A percentile compares a stretch with the other conserved stretches of the same genome.
Evolutionary conservation across 2,329 filamentous ascomycete species (phyloP).

Genomic region (Aspergillus hortae): DNA sequence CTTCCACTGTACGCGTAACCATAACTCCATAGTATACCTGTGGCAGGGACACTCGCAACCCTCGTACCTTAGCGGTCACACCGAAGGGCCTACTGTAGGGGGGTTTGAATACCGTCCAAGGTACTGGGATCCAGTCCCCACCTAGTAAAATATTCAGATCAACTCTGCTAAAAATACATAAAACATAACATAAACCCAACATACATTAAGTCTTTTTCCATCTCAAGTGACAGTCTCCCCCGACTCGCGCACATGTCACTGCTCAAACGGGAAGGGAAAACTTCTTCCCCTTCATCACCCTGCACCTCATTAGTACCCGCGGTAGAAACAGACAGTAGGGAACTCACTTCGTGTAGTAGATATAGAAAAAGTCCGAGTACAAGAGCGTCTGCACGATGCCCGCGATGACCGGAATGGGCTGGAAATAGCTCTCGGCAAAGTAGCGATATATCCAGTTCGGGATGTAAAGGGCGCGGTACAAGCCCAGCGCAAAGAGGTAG

Average conservation of each 20-base stretch:
- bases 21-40: no score
- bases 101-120: no score
- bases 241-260: background rate
- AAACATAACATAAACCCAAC: no score
- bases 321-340: background rate
- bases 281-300: constrained; percentile 79
- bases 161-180: no score
- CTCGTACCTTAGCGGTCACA: no score
- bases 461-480: constrained; percentile 92
- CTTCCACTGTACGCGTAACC: no score
- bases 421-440: constrained; percentile 72
- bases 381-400: constrained; percentile 90
- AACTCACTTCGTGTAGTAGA: constrained; percentile 90
- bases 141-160: no score
- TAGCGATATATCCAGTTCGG: constrained; percentile 98
- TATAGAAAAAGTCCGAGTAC: constrained; percentile 99
- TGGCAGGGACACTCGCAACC: no score
- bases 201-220: no score
- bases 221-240: background rate
- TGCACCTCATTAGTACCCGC: constrained; percentile 18
- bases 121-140: no score
- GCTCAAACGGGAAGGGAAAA: constrained; percentile 75
- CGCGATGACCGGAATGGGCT: constrained; percentile 83
- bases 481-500: constrained; percentile 89
- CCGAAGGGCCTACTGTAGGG: no score